These are phyloP conservation scores for Syzygium oleosum DNA, from an alignment of 345 rosid genomes.

Conservation along the genomic window DNA sequence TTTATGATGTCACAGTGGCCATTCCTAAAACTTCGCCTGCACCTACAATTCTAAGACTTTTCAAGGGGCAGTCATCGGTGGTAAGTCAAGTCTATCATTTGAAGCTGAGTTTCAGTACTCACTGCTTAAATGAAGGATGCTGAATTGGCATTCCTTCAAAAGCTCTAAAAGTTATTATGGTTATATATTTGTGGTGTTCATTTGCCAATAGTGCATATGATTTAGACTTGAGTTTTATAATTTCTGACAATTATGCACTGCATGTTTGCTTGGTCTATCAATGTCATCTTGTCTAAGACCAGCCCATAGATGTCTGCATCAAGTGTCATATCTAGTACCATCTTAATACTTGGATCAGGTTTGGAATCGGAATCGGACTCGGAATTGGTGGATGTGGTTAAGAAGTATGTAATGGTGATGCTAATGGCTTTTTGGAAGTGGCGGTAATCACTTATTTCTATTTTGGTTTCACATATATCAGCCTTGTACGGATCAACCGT, in stretches of 20 bases:
- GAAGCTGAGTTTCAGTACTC: not conserved
- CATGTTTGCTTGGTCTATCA: not conserved
- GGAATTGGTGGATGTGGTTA: not conserved
- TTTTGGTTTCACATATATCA: not conserved
- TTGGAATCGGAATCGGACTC: not conserved
- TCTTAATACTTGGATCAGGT: not conserved
- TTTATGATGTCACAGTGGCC: slow-evolving; percentile 80
- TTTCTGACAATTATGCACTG: not conserved
- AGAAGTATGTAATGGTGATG: not conserved
- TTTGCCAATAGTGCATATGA: not conserved
- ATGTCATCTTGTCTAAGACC: not conserved
- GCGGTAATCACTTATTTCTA: not conserved
- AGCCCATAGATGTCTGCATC: not conserved
- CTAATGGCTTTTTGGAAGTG: not conserved
- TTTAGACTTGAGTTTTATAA: not conserved
- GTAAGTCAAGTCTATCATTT: slow-evolving; percentile 28
- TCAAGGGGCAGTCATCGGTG: slow-evolving; percentile 85
- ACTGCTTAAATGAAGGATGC: not conserved
- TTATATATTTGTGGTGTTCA: not conserved
- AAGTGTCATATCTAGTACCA: not conserved
- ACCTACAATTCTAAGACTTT: slow-evolving; percentile 78
- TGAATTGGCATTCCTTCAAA: not conserved
- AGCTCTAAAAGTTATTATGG: not conserved
- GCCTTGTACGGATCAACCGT: not conserved
- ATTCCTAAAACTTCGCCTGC: slow-evolving; percentile 66